These are phyloP conservation scores for Pilatotrama ljubarskyi DNA, from an alignment of 768 basidiomycete genomes.

Conservation along the genomic window DNA sequence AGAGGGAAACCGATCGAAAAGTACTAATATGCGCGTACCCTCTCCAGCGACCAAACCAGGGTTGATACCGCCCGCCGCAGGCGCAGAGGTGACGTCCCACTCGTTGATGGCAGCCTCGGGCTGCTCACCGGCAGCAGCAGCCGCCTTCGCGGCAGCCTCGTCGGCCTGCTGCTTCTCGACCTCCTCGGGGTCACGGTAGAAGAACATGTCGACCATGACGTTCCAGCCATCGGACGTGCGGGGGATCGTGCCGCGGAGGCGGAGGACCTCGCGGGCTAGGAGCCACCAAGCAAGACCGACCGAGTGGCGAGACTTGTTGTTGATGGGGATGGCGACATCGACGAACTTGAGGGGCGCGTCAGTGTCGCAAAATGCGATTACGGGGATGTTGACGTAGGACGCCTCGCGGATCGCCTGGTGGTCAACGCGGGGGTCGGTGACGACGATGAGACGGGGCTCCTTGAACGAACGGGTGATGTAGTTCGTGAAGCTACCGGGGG, in stretches of 20 bases:
- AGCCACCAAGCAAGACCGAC: conserved; percentile 99
- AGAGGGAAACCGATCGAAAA: neutral
- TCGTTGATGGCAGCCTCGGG: conserved; percentile 56
- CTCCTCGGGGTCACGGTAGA: conserved; percentile 99
- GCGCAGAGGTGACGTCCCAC: conserved; percentile 75
- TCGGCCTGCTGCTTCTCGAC: conserved; percentile 97
- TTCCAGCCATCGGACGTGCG: conserved; percentile 93
- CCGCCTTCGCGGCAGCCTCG: conserved; percentile 81
- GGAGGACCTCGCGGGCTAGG: conserved; percentile 94
- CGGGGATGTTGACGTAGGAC: conserved; percentile 99
- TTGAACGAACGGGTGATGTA: conserved; percentile 99
- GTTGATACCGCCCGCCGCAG: conserved; percentile 72
- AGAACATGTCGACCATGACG: conserved; percentile 99
- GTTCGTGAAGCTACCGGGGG: conserved; percentile 98
- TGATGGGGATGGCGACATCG: conserved; percentile 97
- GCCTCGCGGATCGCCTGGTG: conserved; percentile 99
- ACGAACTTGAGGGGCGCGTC: conserved; percentile 98
- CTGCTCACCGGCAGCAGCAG: conserved; percentile 57
- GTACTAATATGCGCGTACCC: conserved; percentile 37
- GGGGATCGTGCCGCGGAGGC: conserved; percentile 91
- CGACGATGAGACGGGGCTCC: conserved; percentile 97
- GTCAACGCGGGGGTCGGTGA: conserved; percentile 98
- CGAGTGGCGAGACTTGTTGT: conserved; percentile 98
- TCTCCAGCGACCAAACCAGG: conserved; percentile 69
- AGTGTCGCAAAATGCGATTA: conserved; percentile 98